Conservation (phyloP, 2,329 filamentous ascomycete genomes). For the Cryphonectria japonica region DNA sequence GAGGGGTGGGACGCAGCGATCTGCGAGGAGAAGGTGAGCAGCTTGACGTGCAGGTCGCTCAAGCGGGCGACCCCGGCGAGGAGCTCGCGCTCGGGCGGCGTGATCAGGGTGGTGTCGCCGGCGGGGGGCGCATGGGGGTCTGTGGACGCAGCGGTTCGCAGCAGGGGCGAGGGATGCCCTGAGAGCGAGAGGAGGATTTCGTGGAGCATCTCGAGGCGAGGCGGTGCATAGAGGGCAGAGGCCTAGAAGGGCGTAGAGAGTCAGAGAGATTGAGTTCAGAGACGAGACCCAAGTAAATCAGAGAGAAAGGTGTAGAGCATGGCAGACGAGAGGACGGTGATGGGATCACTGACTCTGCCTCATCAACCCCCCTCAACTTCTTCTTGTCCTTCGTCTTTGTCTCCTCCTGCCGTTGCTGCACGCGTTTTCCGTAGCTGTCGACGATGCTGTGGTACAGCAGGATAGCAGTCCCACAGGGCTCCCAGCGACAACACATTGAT, state of each 20-base stretch:
- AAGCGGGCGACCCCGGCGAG: slow-evolving; percentile 77
- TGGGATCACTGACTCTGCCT: slow-evolving; percentile 23
- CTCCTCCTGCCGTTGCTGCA: neutral
- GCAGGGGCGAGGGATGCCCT: slow-evolving; percentile 87
- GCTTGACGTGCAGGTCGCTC: slow-evolving; percentile 74
- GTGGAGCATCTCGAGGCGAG: slow-evolving; percentile 75
- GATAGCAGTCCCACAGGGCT: slow-evolving; percentile 28
- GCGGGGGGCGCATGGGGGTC: slow-evolving; percentile 45
- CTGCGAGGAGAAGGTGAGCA: slow-evolving; percentile 67
- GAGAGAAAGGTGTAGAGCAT: neutral
- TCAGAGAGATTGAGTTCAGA: slow-evolving; percentile 16
- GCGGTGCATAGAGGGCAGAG: neutral
- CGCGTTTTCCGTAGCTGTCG: slow-evolving; percentile 20
- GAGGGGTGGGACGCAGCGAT: slow-evolving; percentile 76
- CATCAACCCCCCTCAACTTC: slow-evolving; percentile 15
- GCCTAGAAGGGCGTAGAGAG: neutral
- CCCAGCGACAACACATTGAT: slow-evolving; percentile 30
- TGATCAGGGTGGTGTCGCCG: slow-evolving; percentile 52
- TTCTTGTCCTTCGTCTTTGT: neutral
- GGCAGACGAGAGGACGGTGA: neutral
- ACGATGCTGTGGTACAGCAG: slow-evolving; percentile 25
- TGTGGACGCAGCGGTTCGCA: slow-evolving; percentile 59
- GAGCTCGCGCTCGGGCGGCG: slow-evolving; percentile 81
- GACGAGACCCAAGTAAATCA: neutral
- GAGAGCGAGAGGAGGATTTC: slow-evolving; percentile 97